Base-by-base conservation (phyloP, 768 basidiomycete genomes). In the Phaeotremella skinneri region DNA sequence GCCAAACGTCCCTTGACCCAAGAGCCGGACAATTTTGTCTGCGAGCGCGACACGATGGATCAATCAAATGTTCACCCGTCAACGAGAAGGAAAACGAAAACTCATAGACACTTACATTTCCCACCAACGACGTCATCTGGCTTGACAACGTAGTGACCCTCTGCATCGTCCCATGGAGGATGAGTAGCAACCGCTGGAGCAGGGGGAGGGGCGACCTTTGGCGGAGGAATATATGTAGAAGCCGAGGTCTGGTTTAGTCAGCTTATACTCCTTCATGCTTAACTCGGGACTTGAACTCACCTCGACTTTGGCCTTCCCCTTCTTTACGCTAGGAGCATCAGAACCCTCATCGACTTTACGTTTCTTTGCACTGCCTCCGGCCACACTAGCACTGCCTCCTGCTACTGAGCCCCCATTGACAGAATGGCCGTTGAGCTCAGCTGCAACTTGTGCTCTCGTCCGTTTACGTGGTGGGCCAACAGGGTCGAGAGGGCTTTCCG, bases 1-100 rank as follows among this genome's bases (percentile, higher is more conserved):
- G 67, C 96, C 96, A 73, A 98, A 99, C 14, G 96, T 98, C 13
- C 96, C 96, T 80, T 98, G 94, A 17, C 96, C 96, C 4, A 99
- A 82, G 23, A 93, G 81, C 58, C 86, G 83, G 60, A 93, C 85
- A 41, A 93, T 97, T 49, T 88, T 89, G 84, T 97, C 94, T 97
- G 70, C 41, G 14, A 59, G 52, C 31, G 50, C 25, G 49, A 31
- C 20, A 23, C 32, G 17, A 30, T 2, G 30, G 34, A 55, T 17
- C 52, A 37, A 50, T 63, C 31, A 58, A 55, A 47, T 16, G 26
- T 6, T 21, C 6, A 45, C 13, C 13, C 50, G 29, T 49, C n/a
- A n/a, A n/a, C n/a, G n/a, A n/a, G n/a, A n/a, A n/a, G n/a, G n/a
- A 31, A 49, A 58, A 14, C 62, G 55, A n/a, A n/a, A n/a, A 21